These are phyloP conservation scores for Yamadazyma phyllophila DNA, from an alignment of 805 yeast genomes.

Conservation along the genomic window DNA sequence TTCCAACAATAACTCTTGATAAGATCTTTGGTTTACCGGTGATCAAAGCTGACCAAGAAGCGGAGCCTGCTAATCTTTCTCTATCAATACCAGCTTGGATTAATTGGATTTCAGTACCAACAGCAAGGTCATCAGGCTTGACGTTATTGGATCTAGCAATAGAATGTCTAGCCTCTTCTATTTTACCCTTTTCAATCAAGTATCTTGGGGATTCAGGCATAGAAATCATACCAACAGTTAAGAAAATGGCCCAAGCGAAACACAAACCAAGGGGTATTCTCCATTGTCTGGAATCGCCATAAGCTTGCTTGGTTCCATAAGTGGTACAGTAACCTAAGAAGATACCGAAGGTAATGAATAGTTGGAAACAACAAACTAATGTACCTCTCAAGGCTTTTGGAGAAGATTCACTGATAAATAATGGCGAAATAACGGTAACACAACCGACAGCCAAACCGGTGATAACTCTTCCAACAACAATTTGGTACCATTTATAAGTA, in stretches of 20 bases:
- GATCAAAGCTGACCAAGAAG: constrained; percentile 62
- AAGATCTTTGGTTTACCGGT: constrained; percentile 63
- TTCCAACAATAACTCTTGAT: constrained; percentile 55
- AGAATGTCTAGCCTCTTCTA: constrained; percentile 54
- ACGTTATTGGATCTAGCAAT: constrained; percentile 60
- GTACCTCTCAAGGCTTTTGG: constrained; percentile 73
- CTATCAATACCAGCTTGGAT: constrained; percentile 61
- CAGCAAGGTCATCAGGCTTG: constrained; percentile 50
- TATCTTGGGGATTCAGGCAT: constrained; percentile 74
- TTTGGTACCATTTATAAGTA: constrained; percentile 56
- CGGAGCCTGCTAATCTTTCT: constrained; percentile 61
- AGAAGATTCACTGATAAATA: constrained; percentile 65
- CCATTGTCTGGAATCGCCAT: constrained; percentile 57
- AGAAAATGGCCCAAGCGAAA: constrained; percentile 51
- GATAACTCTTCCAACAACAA: constrained; percentile 58
- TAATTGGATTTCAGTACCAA: constrained; percentile 50
- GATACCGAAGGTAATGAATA: constrained; percentile 69
- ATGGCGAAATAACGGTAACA: constrained; percentile 65
- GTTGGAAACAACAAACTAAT: constrained; percentile 65
- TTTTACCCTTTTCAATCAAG: constrained; percentile 48
- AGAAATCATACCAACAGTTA: constrained; percentile 49
- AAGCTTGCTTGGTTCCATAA: constrained; percentile 50
- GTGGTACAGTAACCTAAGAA: constrained; percentile 68
- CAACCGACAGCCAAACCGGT: constrained; percentile 75
- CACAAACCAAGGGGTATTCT: constrained; percentile 61